Evolutionary conservation across 75 land plant species (phyloP), one percentile per base, ranked within the genome.

Genomic region (Pinus taeda): DNA sequence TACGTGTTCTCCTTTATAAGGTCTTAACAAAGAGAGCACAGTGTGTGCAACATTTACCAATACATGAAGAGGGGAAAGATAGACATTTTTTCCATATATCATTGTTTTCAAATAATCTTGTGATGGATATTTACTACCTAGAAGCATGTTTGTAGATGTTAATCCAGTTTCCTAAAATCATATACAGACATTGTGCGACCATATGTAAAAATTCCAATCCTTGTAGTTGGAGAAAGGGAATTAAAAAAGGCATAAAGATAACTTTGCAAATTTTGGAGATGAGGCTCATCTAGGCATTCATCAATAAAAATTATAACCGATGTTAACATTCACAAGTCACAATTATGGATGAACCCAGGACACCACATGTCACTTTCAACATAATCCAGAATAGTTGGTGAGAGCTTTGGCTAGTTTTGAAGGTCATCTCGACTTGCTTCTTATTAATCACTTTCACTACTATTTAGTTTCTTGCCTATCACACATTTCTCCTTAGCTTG

Each of bases 171-270:
- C 96, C 6, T 91, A 93, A 45, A 90, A 84, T 97, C 99, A 86
- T 93, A 97, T 7, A 97, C 91, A 24, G 99, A 93, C 11, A 97
- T 88, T 3, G 98, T 93, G 26, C 93, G 87, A 11, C 99, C 96
- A 84, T 91, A 97, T 15, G 93, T 81, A 15, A 97, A 83, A 57
- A 97, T 87, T 26, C 99, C 99, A 55, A 97, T 74, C 76, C 98
- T 85, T 37, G 94, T 86, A 30, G 88, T 83, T 53, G 88, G 87
- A 70, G 89, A 81, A 57, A 97, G 83, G 39, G 96, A 95, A 74
- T 97, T 94, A n/a, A 93, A 86, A 84, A 97, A 93, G 57, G 94
- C 94, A 80, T 97, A 98, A 78, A 97, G 82, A 60, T 98, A 97
- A 58, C 94, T 85, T 71, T 97, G 99, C 77, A 97, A 62, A 80